These are phyloP conservation scores for Cubamyces lactineus DNA, from an alignment of 768 basidiomycete genomes.

Conservation along the genomic window DNA sequence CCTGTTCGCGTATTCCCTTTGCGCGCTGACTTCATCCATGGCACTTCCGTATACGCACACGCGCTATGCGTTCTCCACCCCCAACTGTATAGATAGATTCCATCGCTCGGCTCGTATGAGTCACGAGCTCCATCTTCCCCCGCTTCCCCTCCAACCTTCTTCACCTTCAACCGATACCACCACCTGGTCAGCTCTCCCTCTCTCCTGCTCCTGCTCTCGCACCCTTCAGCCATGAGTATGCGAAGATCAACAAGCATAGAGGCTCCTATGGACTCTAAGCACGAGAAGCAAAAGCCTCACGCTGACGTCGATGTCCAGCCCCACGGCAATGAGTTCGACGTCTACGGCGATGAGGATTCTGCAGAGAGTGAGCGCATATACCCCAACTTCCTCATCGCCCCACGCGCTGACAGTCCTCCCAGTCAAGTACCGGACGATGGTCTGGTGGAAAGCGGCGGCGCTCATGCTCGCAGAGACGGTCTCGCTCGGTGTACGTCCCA, in stretches of 20 bases:
- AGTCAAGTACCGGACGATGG: constrained; percentile 38
- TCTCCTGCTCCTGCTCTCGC: not conserved
- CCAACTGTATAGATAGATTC: not conserved
- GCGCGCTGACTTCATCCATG: constrained; percentile 16
- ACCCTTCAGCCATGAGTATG: not conserved
- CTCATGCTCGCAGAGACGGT: constrained; percentile 39
- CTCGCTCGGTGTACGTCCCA: constrained; percentile 33
- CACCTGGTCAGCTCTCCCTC: not conserved
- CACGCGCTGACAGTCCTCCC: not conserved
- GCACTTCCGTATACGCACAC: constrained; percentile 9
- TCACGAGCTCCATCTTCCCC: constrained; percentile 2
- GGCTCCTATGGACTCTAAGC: not conserved
- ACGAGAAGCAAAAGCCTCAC: not conserved
- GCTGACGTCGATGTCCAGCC: constrained; percentile 1
- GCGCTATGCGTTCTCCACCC: not conserved
- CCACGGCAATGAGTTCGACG: constrained; percentile 26
- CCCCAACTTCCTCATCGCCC: too few relatives aligned
- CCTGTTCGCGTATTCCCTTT: not conserved
- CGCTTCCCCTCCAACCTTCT: not conserved
- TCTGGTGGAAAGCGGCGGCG: constrained; percentile 38
- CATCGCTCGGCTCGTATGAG: not conserved
- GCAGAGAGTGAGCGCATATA: constrained; percentile 29
- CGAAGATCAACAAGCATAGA: constrained; percentile 7
- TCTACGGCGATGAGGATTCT: constrained; percentile 31
- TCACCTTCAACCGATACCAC: too few relatives aligned